Conservation (phyloP, 148 eudicot species). For the Rhododendron kiyosumense region DNA sequence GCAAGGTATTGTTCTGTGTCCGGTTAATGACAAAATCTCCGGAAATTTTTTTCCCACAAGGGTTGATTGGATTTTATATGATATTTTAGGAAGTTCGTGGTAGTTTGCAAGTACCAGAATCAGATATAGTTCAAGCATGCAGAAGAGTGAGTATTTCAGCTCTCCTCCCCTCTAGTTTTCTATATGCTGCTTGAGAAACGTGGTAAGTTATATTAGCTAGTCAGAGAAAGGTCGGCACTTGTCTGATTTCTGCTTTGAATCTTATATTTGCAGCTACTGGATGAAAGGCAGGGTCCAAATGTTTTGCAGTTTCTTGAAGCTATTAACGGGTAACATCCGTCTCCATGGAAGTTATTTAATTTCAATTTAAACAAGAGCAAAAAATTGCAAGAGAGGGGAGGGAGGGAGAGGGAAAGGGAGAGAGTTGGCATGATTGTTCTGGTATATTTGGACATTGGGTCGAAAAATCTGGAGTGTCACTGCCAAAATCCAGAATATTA, state of each 20-base stretch:
- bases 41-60: not conserved
- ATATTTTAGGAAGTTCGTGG: constrained; percentile 68
- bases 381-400: not conserved
- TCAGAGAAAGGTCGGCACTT: not conserved
- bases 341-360: not conserved
- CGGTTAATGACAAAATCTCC: not conserved
- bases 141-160: constrained; percentile 53
- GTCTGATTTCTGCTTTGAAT: constrained; percentile 3
- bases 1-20: constrained; percentile 53
- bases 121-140: constrained; percentile 72
- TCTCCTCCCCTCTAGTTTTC: not conserved
- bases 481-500: not conserved
- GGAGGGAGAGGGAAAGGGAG: not conserved
- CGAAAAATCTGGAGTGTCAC: not conserved
- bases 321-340: constrained; percentile 53
- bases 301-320: constrained; percentile 80
- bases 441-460: not conserved
- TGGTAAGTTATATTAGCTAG: not conserved
- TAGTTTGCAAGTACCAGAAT: constrained; percentile 56
- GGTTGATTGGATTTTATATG: constrained; percentile 9
- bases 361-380: not conserved
- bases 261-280: constrained; percentile 54
- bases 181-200: not conserved
- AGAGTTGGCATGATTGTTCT: not conserved
- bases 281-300: constrained; percentile 66